Base-by-base conservation (phyloP, 768 basidiomycete genomes). In the Suillus paluster region DNA sequence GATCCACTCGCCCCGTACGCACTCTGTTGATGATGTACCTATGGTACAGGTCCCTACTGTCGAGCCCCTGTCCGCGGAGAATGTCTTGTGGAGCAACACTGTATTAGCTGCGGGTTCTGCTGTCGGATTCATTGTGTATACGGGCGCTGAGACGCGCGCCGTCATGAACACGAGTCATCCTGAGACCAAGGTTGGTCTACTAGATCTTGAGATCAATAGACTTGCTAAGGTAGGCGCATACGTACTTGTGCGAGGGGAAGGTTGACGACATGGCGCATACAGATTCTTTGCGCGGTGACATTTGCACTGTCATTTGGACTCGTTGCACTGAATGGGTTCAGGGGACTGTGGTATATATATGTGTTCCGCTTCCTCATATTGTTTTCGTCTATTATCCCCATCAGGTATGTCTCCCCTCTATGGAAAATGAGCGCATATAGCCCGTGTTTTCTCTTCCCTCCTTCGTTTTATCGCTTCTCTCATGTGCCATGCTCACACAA, bases 111-210 rank as follows among this genome's bases (percentile, higher is more conserved):
- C 97, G 0, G 97, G 97, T 1, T 90, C 90, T 25, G 95, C 94
- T 0, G 85, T 99, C 42, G 95, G 96, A 4, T 89, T 99, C 59
- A 88, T 99, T 23, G 83, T 97, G 4, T 99, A 98, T 73, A 99
- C 97, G 2, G 97, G 97, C 0, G 77, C 89, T 0, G 96, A 99
- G 74, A 99, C 97, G 8, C 82, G 97, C 59, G 97, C 97, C 1
- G 97, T 98, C 25, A 95, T 99, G 94, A 99, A 99, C 67, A 99
- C 97, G 5, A 95, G 93, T 67, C 95, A 97, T 76, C 96, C 97
- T 0, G 90, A 89, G 67, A 99, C 96, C 1, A 99, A 99, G 74
- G 86, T 93, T 50, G 97, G 97, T 4, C 71, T 96, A 52, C 73
- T 99, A 59, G 97, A 99, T 76, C 69, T 94, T 54, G 97, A 99